These are phyloP conservation scores for Pythium insidiosum DNA, from an alignment of 352 stramenopile genomes.

Conservation along the genomic window DNA sequence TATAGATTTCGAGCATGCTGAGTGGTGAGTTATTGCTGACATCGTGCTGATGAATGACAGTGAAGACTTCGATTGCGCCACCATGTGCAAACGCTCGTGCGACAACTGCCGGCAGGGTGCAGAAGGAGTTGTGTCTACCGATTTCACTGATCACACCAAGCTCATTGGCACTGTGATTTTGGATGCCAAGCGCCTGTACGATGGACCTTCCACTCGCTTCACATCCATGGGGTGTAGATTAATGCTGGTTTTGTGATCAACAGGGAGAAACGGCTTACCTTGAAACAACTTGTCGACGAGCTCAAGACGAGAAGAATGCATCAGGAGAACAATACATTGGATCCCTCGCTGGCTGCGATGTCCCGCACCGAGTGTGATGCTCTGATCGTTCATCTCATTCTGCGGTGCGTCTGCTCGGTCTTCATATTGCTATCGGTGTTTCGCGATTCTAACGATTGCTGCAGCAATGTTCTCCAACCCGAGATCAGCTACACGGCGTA, in stretches of 20 bases:
- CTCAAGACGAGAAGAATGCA: slow-evolving; percentile 41
- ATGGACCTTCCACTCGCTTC: background rate
- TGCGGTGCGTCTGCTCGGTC: slow-evolving; percentile 15
- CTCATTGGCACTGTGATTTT: slow-evolving; percentile 35
- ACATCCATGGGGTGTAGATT: background rate
- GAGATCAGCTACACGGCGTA: slow-evolving; percentile 77
- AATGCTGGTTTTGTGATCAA: background rate
- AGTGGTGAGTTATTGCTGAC: background rate
- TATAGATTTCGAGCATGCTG: too few relatives aligned
- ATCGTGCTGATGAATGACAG: slow-evolving; percentile 13
- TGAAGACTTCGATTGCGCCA: slow-evolving; percentile 23
- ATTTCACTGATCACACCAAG: slow-evolving; percentile 43
- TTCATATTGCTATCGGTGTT: background rate
- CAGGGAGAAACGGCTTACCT: slow-evolving; percentile 51
- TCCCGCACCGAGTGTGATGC: slow-evolving; percentile 34
- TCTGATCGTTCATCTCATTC: slow-evolving; percentile 41
- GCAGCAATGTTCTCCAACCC: slow-evolving; percentile 31
- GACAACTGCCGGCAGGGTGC: slow-evolving; percentile 37
- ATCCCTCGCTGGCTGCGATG: slow-evolving; percentile 26
- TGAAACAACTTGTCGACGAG: slow-evolving; percentile 70
- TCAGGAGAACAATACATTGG: slow-evolving; percentile 25
- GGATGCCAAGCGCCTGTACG: slow-evolving; percentile 39
- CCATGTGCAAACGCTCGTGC: slow-evolving; percentile 32
- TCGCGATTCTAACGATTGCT: background rate
- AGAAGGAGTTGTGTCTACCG: slow-evolving; percentile 13